These are phyloP conservation scores for Pythium dissimile DNA, from an alignment of 352 stramenopile genomes.

Conservation along the genomic window DNA sequence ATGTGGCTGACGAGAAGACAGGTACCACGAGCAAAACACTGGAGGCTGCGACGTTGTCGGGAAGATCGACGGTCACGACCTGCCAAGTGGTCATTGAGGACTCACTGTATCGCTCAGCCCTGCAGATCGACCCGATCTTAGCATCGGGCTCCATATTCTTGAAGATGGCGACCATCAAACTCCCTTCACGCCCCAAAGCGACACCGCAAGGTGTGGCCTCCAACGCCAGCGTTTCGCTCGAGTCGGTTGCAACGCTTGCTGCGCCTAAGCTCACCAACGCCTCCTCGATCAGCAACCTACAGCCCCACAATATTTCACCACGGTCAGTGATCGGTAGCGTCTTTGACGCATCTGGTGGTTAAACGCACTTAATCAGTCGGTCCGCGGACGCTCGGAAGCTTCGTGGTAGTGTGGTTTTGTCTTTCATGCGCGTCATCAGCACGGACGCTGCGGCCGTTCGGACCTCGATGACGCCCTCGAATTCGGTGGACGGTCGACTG, in stretches of 20 bases:
- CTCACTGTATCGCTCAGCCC: background rate
- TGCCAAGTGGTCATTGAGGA: background rate
- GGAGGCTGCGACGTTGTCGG: background rate
- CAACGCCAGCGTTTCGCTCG: background rate
- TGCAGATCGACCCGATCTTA: background rate
- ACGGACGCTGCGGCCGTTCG: constrained; percentile 21
- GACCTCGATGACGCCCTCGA: constrained; percentile 41
- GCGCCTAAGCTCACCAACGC: constrained; percentile 18
- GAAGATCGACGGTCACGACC: constrained; percentile 14
- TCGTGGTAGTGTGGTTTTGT: background rate
- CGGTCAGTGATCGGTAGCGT: no score
- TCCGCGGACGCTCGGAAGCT: constrained; percentile 11
- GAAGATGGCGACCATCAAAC: constrained; percentile 12
- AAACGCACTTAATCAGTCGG: constrained; percentile 13
- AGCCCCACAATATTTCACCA: no score
- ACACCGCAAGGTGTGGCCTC: constrained; percentile 10
- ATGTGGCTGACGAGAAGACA: background rate
- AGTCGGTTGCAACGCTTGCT: background rate
- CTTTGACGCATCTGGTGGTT: background rate
- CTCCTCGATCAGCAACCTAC: constrained; percentile 20
- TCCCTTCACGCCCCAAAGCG: constrained; percentile 5
- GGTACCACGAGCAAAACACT: constrained; percentile 11
- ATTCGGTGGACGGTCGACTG: constrained; percentile 21
- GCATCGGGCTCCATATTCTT: constrained; percentile 17
- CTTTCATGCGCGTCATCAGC: constrained; percentile 19